A percentile compares a stretch with the other conserved stretches of the same genome.
Conservation (phyloP, 2,329 filamentous ascomycete genomes). For the Colletotrichum shisoi region DNA sequence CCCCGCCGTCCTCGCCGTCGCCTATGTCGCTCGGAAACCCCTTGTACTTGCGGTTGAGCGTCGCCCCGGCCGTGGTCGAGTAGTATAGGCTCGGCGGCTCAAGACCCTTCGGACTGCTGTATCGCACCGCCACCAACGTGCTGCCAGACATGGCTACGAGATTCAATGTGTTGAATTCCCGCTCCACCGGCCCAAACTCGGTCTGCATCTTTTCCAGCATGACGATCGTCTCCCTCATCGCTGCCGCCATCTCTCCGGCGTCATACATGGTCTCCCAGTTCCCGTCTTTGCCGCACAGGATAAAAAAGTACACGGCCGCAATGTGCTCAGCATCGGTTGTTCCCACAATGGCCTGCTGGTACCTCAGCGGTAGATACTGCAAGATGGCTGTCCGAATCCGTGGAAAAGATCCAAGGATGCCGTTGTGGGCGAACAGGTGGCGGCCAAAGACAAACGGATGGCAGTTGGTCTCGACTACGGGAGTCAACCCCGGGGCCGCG, state of each 20-base stretch:
- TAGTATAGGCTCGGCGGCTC: conserved; percentile 34
- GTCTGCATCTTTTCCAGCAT: conserved; percentile 28
- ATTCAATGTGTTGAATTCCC: conserved; percentile 17
- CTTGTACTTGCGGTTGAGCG: conserved; percentile 32
- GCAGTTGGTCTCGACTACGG: conserved; percentile 34
- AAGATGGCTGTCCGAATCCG: conserved; percentile 15
- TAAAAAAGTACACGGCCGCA: conserved; percentile 30
- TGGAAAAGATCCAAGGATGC: conserved; percentile 29
- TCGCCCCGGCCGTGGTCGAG: conserved; percentile 18
- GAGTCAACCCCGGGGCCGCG: conserved; percentile 22
- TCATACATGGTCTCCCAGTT: conserved; percentile 26
- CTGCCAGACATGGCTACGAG: conserved; percentile 19
- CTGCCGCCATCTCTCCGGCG: conserved; percentile 10
- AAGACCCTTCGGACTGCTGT: conserved; percentile 12
- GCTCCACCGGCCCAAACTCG: not conserved
- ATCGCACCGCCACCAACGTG: conserved; percentile 27
- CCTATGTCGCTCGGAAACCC: conserved; percentile 15
- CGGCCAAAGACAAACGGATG: conserved; percentile 32
- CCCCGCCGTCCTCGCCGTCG: not conserved
- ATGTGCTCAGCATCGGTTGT: conserved; percentile 33
- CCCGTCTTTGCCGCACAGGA: conserved; percentile 23
- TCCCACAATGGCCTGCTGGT: conserved; percentile 28
- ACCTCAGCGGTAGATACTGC: conserved; percentile 31
- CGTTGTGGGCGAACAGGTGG: conserved; percentile 34
- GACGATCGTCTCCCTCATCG: conserved; percentile 28